A percentile compares a stretch with the other conserved stretches of the same genome.
Evolutionary conservation across 2,329 filamentous ascomycete genomes (phyloP).

Genomic region (Mariannaea elegans): DNA sequence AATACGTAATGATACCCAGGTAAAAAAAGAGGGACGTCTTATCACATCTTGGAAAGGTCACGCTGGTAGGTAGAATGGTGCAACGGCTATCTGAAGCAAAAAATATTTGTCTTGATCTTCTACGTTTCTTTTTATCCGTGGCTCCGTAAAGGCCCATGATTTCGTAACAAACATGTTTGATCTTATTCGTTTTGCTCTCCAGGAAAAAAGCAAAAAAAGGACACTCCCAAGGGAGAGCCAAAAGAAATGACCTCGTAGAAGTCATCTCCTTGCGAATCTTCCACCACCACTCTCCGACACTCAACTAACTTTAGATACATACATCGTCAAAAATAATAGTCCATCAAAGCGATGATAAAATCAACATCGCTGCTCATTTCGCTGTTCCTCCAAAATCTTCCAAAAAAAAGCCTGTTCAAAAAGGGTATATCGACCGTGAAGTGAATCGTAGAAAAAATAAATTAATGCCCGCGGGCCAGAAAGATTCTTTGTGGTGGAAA

Average conservation of each 20-base stretch:
- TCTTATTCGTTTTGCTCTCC: constrained; percentile 32
- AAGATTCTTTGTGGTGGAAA: constrained; percentile 13
- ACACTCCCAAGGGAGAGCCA: constrained; percentile 1
- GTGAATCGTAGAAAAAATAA: constrained; percentile 40
- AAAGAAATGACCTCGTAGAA: constrained; percentile 17
- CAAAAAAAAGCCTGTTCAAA: constrained; percentile 31
- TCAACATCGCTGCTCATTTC: constrained; percentile 32
- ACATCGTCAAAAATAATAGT: constrained; percentile 37
- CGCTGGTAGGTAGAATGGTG: constrained; percentile 2
- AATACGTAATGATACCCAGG: constrained; percentile 33
- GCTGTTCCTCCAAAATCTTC: constrained; percentile 30
- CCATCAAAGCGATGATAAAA: constrained; percentile 25
- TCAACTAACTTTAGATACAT: constrained; percentile 31
- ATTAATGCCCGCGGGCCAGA: constrained; percentile 35
- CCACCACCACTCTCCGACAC: constrained; percentile 26
- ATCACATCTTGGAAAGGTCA: constrained; percentile 11
- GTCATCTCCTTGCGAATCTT: constrained; percentile 28
- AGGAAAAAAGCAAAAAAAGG: constrained; percentile 24
- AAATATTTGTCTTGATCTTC: constrained; percentile 29
- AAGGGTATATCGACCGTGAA: constrained; percentile 45
- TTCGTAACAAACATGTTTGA: constrained; percentile 36
- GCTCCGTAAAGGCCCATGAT: constrained; percentile 23
- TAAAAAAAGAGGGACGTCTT: constrained; percentile 1
- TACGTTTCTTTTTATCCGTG: constrained; percentile 28
- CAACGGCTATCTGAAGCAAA: constrained; percentile 16